Conservation (phyloP, 768 basidiomycete species). For the Tulasnella sp. region DNA sequence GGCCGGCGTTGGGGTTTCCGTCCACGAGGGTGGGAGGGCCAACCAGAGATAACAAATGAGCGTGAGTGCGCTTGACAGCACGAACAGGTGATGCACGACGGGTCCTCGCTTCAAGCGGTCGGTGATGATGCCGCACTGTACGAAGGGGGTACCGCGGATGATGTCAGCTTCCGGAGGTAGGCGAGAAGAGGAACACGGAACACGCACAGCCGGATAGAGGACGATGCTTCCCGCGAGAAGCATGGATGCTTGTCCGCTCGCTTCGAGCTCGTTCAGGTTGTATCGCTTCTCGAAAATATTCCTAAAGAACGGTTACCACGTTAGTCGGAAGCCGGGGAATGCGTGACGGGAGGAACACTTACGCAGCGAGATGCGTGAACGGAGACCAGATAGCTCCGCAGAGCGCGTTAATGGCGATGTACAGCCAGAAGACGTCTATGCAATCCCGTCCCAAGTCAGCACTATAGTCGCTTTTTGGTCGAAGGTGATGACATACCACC, state of each 20-base stretch:
- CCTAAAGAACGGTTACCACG: slow-evolving; percentile 44
- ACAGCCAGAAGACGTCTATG: slow-evolving; percentile 50
- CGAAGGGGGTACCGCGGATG: neutral
- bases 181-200: slow-evolving; percentile 1
- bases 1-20: slow-evolving; percentile 62
- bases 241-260: slow-evolving; percentile 69
- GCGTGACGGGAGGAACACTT: slow-evolving; percentile 40
- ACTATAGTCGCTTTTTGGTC: neutral
- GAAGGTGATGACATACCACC: slow-evolving; percentile 67
- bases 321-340: neutral
- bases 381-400: slow-evolving; percentile 80
- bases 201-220: slow-evolving; percentile 67
- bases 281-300: slow-evolving; percentile 76
- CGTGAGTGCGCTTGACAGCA: slow-evolving; percentile 62
- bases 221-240: slow-evolving; percentile 69
- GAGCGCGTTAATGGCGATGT: slow-evolving; percentile 73
- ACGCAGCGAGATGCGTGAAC: slow-evolving; percentile 77
- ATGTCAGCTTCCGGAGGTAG: neutral
- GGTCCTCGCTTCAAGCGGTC: slow-evolving; percentile 62
- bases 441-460: slow-evolving; percentile 28
- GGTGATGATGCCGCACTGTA: slow-evolving; percentile 66
- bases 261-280: slow-evolving; percentile 59
- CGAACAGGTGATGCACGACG: slow-evolving; percentile 61
- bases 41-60: slow-evolving; percentile 69
- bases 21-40: slow-evolving; percentile 60